Evolutionary conservation across 805 yeast species (phyloP), one percentile per base, ranked within the genome.

Genomic region (Candida piceae): DNA sequence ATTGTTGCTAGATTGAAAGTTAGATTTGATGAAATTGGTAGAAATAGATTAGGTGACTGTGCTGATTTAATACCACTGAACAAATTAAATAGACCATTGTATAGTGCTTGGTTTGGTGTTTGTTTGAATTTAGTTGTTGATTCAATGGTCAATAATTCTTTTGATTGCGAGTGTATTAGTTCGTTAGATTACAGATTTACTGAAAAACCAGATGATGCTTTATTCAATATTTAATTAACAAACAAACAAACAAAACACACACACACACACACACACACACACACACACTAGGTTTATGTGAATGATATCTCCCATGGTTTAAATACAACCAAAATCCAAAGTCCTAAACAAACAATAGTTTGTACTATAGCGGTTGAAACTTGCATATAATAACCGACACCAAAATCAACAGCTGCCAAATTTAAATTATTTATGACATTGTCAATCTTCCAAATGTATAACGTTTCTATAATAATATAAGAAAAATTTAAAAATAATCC

Each of bases 101-200:
- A 84, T 82, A 78, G 90, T 7, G 65, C 81, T 5, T 77, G 84
- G 76, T 77, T 74, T 53, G 93, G 90, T 3, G 78, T 79, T 30
- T 72, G 73, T 36, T 48, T 81, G 25, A 75, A 69, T 44, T 46
- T 82, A 47, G 74, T 81, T 12, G 69, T 76, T 8, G 87, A 82
- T 56, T 82, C 76, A 38, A 48, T 60, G 12, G 54, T 72, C 11
- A 50, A 57, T 16, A 48, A 54, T 15, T 59, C 62, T 25, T 50
- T 53, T 11, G 68, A 67, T 11, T 30, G 42, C 26, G 82, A 77
- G 44, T 57, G 69, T 29, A 75, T 84, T 29, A 69, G 70, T 45
- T 72, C 80, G 13, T 68, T 81, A 45, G 75, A 82, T 50, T 84
- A 83, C 62, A 75, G 82, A 50, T 60, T 82, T 39, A 76, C 83